Evolutionary conservation across 75 land plant species (phyloP), one percentile per base, ranked within the genome.

Genomic region (Ceratopteris richardii): DNA sequence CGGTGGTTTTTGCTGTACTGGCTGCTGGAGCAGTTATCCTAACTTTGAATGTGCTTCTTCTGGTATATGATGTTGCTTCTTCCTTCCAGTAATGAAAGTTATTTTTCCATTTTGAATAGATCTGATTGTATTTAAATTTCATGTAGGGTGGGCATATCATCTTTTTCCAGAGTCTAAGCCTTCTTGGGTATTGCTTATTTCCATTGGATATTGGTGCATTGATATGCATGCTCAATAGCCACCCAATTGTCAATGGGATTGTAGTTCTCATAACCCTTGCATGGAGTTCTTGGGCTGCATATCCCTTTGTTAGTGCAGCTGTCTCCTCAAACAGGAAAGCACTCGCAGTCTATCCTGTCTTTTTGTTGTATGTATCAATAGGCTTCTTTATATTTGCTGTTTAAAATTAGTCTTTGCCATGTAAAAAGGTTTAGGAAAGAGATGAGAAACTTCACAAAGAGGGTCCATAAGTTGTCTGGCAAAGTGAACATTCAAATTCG

Each of bases 201-300:
- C 97, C 97, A 23, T 74, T 92, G 44, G 95, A 84, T 54, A 69
- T 92, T 51, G 95, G 97, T 63, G 97, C 97, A 23, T 16, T 84
- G 25, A 67, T 92, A 60, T 92, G 97, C 70, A 70, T 85, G 83
- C 48, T 76, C 21, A 82, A 75, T 60, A 80, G 74, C 75, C 80
- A 73, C n/a, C 75, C 82, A 17, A 42, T 92, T 30, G 29, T 92
- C 56, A 86, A 83, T 53, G 51, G 84, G 9, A 21, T 92, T 51
- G 86, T 92, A 48, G 97, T 92, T 27, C 43, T 80, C 7, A 56
- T 92, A 14, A 77, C 97, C 31, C 48, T 92, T 57, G 82, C 86
- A 5, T 92, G 97, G 97, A 92, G 97, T 54, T 92, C 97, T 0
- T 91, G 97, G 97, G 83, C 97, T 22, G 97, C 90, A 22, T 91